phyloP scores from a whole-genome alignment of 768 basidiomycete genomes.

The Lactarius sanguifluus region DNA sequence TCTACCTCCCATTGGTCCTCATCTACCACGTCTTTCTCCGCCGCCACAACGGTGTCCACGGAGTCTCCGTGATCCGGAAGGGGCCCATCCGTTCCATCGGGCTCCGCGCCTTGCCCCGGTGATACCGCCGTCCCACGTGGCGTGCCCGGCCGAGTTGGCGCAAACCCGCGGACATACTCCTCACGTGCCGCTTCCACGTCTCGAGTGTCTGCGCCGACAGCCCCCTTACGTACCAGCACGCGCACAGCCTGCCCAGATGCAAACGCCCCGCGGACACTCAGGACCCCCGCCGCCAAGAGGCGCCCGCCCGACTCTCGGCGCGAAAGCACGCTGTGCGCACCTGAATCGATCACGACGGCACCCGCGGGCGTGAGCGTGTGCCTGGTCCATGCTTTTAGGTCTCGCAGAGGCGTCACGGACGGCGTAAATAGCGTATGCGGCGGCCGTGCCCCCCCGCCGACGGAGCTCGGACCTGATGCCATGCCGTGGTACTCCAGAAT shows the following conservation, averaged over 20 bases:
- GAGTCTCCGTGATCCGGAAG: slow-evolving; percentile 31
- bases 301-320: slow-evolving; percentile 87
- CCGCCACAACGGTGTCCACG: slow-evolving; percentile 28
- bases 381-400: slow-evolving; percentile 95
- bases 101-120: slow-evolving; percentile 4
- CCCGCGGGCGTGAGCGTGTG: slow-evolving; percentile 92
- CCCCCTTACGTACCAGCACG: slow-evolving; percentile 57
- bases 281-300: slow-evolving; percentile 87
- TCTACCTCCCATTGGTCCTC: slow-evolving; percentile 64
- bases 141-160: slow-evolving; percentile 55
- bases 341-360: slow-evolving; percentile 82
- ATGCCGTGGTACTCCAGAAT: slow-evolving; percentile 76
- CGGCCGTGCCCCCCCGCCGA: slow-evolving; percentile 45
- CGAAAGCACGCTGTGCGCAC: slow-evolving; percentile 84
- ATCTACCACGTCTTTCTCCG: slow-evolving; percentile 36
- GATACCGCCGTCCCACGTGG: slow-evolving; percentile 40
- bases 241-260: slow-evolving; percentile 94
- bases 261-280: slow-evolving; percentile 84
- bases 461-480: slow-evolving; percentile 27
- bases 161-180: slow-evolving; percentile 41
- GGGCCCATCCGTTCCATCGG: slow-evolving; percentile 30
- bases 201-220: slow-evolving; percentile 30
- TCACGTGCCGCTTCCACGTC: slow-evolving; percentile 27
- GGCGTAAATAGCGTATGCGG: slow-evolving; percentile 89
- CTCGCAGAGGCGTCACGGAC: slow-evolving; percentile 66